Evolutionary conservation across 208 protist genomes (phyloP), one percentile per base, ranked within the genome.

Genomic region (Leishmania major): DNA sequence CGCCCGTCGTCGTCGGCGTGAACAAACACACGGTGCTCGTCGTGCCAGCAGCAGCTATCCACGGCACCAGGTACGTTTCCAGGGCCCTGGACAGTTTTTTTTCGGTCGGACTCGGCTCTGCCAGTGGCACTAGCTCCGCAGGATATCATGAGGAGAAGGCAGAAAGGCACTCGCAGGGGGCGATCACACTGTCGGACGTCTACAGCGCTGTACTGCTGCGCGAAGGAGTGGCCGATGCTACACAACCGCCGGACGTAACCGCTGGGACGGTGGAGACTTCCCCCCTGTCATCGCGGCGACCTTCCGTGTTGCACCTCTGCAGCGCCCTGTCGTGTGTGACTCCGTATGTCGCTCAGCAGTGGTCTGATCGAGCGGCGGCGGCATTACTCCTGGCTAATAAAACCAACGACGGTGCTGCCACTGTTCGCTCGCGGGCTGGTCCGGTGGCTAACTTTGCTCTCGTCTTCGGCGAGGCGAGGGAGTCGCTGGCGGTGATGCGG

Each of bases 321-420:
- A 85, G 82, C 40, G 69, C 82, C 4, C 35, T 73, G 19, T 11
- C 82, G n/a, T 85, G 82, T 45, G 67, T 45, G 37, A 67, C 60
- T 1, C 82, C 82, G 22, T 85, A 74, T 47, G 69, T 85, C 13
- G 57, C 73, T 6, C 82, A 85, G 71, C 76, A 85, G 82, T 85
- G 82, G 82, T 64, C 82, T n/a, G 70, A 80, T 51, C 49, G 82
- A 55, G 77, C 57, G 10, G 69, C 69, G 22, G 57, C 45, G 59
- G 70, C 77, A 15, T 22, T 55, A 69, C 82, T 40, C 0, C 35
- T 49, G 19, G 3, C 15, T 5, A n/a, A 57, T 43, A 25, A 31
- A 62, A 67, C 8, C 35, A 2, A 10, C 35, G 6, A 40, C 43
- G 3, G 45, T 0, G 31, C 47, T 37, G 1, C 45, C 22, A 6